phyloP scores from a whole-genome alignment of 1,284 basidiomycete genomes.

The Pisolithus thermaeus region DNA sequence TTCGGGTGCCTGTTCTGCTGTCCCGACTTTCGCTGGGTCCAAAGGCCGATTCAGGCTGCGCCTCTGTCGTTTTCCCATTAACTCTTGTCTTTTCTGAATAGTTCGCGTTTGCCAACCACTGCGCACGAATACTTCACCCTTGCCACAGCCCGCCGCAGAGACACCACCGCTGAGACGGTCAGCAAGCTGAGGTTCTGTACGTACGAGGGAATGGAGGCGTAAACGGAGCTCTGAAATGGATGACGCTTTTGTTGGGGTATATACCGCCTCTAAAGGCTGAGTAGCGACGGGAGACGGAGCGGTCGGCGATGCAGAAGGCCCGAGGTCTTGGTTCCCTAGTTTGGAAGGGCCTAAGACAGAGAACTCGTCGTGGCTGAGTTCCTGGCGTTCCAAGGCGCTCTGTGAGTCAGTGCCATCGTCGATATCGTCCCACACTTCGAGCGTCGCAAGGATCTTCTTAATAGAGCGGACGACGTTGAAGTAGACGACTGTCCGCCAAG shows the following conservation, averaged over 20 bases:
- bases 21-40: constrained; percentile 2
- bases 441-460: constrained; percentile 64
- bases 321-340: constrained; percentile 8
- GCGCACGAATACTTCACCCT: constrained; percentile 69
- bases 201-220: constrained; percentile 54
- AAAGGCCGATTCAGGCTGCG: constrained; percentile 10
- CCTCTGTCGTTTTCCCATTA: constrained; percentile 23
- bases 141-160: constrained; percentile 62
- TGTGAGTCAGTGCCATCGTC: constrained; percentile 46
- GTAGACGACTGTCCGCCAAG: constrained; percentile 79
- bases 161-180: constrained; percentile 69
- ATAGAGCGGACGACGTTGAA: constrained; percentile 76
- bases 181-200: constrained; percentile 57
- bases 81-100: constrained; percentile 40
- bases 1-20: constrained; percentile 10
- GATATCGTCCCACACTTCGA: constrained; percentile 62
- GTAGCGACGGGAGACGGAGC: constrained; percentile 11
- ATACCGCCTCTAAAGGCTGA: constrained; percentile 17
- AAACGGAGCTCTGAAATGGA: constrained; percentile 45
- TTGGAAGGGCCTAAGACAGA: constrained; percentile 15
- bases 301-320: constrained; percentile 5
- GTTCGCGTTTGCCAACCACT: constrained; percentile 71
- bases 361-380: constrained; percentile 20
- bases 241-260: constrained; percentile 29
- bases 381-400: constrained; percentile 28